A percentile compares a stretch with the other conserved stretches of the same genome.
These are phyloP conservation scores for Tylopilus sp. DNA, from an alignment of 768 basidiomycete species.

Conservation along the genomic window DNA sequence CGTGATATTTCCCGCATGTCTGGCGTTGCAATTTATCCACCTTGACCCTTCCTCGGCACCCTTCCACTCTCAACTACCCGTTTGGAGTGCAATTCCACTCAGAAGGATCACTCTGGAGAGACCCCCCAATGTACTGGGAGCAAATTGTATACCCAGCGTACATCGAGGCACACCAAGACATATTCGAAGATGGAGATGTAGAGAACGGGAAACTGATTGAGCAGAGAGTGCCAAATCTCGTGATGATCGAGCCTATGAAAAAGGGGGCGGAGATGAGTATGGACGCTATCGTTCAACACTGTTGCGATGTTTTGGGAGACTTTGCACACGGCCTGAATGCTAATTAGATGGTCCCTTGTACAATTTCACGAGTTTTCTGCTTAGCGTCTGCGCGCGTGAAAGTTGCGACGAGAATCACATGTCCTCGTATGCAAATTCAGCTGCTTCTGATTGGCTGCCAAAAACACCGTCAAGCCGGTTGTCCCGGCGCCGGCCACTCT, in stretches of 20 bases:
- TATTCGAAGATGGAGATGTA: conserved; percentile 74
- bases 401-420: conserved; percentile 35
- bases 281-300: conserved; percentile 57
- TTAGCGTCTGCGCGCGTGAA: not conserved
- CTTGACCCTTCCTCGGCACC: conserved; percentile 3
- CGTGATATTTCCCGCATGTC: not conserved
- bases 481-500: conserved; percentile 13
- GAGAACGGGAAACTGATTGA: conserved; percentile 57
- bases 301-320: conserved; percentile 45
- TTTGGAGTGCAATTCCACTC: conserved; percentile 72
- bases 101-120: conserved; percentile 89
- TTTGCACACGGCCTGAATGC: not conserved
- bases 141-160: conserved; percentile 95
- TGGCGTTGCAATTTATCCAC: conserved; percentile 4
- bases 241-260: conserved; percentile 59
- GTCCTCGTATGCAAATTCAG: too few relatives aligned
- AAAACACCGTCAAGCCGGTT: conserved; percentile 13
- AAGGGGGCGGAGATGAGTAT: conserved; percentile 52
- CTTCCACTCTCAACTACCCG: conserved; percentile 6
- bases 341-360: not conserved
- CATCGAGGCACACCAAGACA: conserved; percentile 67
- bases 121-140: conserved; percentile 89
- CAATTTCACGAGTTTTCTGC: too few relatives aligned
- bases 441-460: conserved; percentile 29
- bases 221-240: conserved; percentile 46